A percentile compares a stretch with the other conserved stretches of the same genome.
Conservation (phyloP, 192 early-diverging fungal genomes). For the Rhizoclosmatium globosum region DNA sequence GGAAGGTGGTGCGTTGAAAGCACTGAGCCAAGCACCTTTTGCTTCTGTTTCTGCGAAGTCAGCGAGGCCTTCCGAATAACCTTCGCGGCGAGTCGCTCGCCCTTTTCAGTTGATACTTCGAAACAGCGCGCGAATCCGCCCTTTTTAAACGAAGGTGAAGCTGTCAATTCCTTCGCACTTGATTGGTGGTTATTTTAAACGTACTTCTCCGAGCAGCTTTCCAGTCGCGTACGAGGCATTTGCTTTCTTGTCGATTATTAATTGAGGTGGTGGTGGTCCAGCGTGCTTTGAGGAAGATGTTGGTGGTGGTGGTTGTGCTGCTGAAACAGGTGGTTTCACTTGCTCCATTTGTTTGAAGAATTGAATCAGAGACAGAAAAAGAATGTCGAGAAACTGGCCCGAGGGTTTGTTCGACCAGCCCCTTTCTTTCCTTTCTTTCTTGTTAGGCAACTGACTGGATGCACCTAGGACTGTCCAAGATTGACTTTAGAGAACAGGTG, state of each 20-base stretch:
- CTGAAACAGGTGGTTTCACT: neutral
- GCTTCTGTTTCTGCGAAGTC: slow-evolving; percentile 61
- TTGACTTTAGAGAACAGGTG: slow-evolving; percentile 58
- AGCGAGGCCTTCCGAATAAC: slow-evolving; percentile 65
- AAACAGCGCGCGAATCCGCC: slow-evolving; percentile 92
- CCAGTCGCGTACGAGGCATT: slow-evolving; percentile 46
- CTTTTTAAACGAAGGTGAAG: slow-evolving; percentile 46
- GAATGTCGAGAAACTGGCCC: slow-evolving; percentile 23
- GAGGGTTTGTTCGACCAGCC: slow-evolving; percentile 19
- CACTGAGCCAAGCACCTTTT: slow-evolving; percentile 40
- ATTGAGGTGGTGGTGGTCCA: slow-evolving; percentile 52
- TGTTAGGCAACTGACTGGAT: neutral
- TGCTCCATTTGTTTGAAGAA: neutral
- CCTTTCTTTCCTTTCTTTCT: neutral
- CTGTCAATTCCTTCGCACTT: neutral
- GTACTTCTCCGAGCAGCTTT: slow-evolving; percentile 62
- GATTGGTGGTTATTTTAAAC: slow-evolving; percentile 12
- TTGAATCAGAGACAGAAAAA: neutral
- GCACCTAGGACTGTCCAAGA: slow-evolving; percentile 38
- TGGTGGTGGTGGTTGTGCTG: slow-evolving; percentile 25
- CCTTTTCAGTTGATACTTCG: slow-evolving; percentile 61
- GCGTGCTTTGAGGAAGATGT: slow-evolving; percentile 16
- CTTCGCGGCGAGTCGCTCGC: slow-evolving; percentile 71
- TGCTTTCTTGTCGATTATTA: slow-evolving; percentile 48
- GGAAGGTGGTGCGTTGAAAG: neutral